phyloP scores from a whole-genome alignment of 2,329 filamentous ascomycete genomes.

The Xylariaceae sp. region DNA sequence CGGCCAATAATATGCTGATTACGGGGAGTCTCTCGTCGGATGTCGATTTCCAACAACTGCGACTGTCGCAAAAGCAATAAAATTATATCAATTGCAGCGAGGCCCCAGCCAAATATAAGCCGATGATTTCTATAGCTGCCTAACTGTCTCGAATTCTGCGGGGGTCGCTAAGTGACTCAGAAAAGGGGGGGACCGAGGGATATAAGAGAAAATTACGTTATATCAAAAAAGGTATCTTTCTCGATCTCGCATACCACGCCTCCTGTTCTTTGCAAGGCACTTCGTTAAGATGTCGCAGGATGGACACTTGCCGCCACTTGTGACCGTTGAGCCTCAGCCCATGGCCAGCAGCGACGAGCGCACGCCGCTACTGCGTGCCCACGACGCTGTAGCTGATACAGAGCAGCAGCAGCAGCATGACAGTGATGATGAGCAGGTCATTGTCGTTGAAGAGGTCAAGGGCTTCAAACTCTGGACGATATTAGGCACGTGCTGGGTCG shows the following conservation, averaged over 20 bases:
- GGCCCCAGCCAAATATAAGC: too few species aligned
- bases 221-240: neutral
- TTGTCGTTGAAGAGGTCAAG: constrained; percentile 45
- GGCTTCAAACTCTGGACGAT: constrained; percentile 47
- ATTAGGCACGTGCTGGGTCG: constrained; percentile 51
- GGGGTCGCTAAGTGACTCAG: too few species aligned
- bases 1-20: constrained; percentile 6
- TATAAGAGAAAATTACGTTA: neutral
- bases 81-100: too few species aligned
- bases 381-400: neutral
- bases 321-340: too few species aligned
- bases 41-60: neutral
- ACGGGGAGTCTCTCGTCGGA: neutral
- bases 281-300: constrained; percentile 15
- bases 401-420: constrained; percentile 22
- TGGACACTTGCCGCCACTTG: constrained; percentile 9
- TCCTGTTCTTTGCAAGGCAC: neutral
- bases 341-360: constrained; percentile 8
- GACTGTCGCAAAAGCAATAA: neutral
- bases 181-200: neutral
- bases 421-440: constrained; percentile 41
- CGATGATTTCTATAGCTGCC: too few species aligned
- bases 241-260: neutral
- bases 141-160: too few species aligned
- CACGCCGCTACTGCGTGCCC: constrained; percentile 22